Conservation (phyloP, 108 stramenopile species). For the Nitzschia sp. region DNA sequence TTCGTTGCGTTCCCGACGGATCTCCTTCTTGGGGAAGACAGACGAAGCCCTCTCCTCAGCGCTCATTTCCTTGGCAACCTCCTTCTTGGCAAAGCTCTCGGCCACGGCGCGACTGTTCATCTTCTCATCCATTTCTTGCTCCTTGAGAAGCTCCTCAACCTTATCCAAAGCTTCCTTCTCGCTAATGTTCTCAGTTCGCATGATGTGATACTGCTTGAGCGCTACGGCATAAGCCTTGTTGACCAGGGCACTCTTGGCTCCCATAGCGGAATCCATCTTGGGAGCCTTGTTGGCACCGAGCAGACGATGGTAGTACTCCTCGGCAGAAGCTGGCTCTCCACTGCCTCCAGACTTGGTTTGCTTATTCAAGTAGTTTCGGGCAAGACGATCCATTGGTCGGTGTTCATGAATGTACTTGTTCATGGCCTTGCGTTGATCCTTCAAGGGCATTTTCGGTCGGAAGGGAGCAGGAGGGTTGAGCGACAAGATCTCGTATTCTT, state of each 20-base stretch:
- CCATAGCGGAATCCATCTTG: constrained; percentile 57
- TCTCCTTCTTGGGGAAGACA: constrained; percentile 19
- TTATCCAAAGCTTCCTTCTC: constrained; percentile 61
- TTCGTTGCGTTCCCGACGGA: constrained; percentile 8
- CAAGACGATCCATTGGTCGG: constrained; percentile 54
- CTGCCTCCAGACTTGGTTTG: constrained; percentile 22
- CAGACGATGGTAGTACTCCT: constrained; percentile 69
- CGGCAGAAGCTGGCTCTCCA: constrained; percentile 39
- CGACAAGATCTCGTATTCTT: constrained; percentile 71
- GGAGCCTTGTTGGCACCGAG: constrained; percentile 51
- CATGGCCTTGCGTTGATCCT: constrained; percentile 34
- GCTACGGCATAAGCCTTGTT: constrained; percentile 79
- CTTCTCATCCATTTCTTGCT: constrained; percentile 50
- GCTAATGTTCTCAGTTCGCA: constrained; percentile 50
- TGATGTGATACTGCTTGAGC: constrained; percentile 69
- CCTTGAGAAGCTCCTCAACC: constrained; percentile 64
- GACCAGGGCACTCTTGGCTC: constrained; percentile 58
- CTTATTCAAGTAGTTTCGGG: constrained; percentile 51
- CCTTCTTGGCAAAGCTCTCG: constrained; percentile 29
- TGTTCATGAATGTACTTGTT: constrained; percentile 42
- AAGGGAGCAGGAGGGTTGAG: constrained; percentile 73
- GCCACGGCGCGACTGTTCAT: constrained; percentile 33
- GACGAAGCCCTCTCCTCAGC: constrained; percentile 30
- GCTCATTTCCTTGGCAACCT: not conserved
- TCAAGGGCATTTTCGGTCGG: constrained; percentile 54